Evolutionary conservation across 257 asterid species (phyloP).

Genomic region (Eucommia ulmoides): DNA sequence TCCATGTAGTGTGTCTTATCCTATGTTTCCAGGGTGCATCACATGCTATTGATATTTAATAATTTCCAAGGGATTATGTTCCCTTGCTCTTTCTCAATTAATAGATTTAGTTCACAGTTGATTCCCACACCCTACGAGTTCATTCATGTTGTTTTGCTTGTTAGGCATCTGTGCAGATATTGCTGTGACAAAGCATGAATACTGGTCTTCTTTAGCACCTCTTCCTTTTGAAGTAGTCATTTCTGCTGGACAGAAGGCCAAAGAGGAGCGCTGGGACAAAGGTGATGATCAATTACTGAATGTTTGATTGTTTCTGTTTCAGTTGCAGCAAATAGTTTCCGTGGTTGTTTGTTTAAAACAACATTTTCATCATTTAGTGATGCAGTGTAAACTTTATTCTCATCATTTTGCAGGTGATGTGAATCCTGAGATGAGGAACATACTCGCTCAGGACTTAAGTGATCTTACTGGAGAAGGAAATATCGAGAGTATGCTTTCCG

Average conservation of each 20-base stretch:
- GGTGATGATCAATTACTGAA: too few relatives aligned
- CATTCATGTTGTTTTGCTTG: background rate
- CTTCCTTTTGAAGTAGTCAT: background rate
- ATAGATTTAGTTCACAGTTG: too few relatives aligned
- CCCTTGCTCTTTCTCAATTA: too few relatives aligned
- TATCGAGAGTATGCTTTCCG: constrained; percentile 97
- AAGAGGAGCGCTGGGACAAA: background rate
- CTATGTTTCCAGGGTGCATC: too few relatives aligned
- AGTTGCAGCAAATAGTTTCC: too few relatives aligned
- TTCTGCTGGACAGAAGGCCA: background rate
- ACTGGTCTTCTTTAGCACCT: background rate
- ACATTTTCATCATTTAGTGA: too few relatives aligned
- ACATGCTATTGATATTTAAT: too few relatives aligned
- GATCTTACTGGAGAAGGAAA: constrained; percentile 97
- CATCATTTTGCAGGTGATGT: background rate
- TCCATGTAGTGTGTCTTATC: too few relatives aligned
- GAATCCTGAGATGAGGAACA: constrained; percentile 1
- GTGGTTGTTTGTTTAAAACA: too few relatives aligned
- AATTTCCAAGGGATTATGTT: too few relatives aligned
- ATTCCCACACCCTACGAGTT: constrained; percentile 3
- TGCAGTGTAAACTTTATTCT: too few relatives aligned
- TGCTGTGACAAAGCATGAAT: background rate
- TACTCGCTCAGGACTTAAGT: constrained; percentile 56
- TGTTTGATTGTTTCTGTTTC: too few relatives aligned
- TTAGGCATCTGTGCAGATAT: background rate